Percentiles rank a stretch among this genome's conserved stretches.
phyloP scores from a whole-genome alignment of 129 eudicot species.

The Saussurea involucrata region DNA sequence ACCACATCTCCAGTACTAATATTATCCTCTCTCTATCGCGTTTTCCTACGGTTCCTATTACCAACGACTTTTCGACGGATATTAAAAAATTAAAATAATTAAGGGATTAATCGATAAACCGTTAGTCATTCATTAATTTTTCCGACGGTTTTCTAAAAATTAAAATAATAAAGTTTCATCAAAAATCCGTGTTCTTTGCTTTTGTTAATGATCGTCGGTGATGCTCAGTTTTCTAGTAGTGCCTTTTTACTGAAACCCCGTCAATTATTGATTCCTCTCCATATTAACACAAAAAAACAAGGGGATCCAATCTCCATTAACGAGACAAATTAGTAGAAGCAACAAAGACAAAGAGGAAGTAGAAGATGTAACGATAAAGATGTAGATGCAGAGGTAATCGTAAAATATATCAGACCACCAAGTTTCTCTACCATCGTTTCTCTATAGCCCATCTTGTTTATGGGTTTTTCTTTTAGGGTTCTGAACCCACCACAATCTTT shows the following conservation, averaged over 20 bases:
- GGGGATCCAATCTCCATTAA: background rate
- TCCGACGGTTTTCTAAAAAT: too few species aligned
- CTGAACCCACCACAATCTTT: background rate
- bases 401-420: background rate
- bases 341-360: background rate
- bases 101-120: too few species aligned
- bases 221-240: too few species aligned
- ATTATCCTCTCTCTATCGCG: background rate
- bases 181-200: too few species aligned
- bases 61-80: too few species aligned
- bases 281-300: background rate
- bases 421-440: background rate
- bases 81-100: too few species aligned
- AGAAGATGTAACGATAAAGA: background rate
- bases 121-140: too few species aligned
- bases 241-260: background rate
- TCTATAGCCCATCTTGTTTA: background rate
- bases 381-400: background rate
- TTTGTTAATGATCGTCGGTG: too few species aligned
- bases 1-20: background rate
- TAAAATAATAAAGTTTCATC: too few species aligned
- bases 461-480: background rate
- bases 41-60: too few species aligned
- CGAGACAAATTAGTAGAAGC: background rate
- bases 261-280: background rate